These are phyloP conservation scores for Iodosphaeria phyllophila DNA, from an alignment of 2,329 filamentous ascomycete species.

Conservation along the genomic window DNA sequence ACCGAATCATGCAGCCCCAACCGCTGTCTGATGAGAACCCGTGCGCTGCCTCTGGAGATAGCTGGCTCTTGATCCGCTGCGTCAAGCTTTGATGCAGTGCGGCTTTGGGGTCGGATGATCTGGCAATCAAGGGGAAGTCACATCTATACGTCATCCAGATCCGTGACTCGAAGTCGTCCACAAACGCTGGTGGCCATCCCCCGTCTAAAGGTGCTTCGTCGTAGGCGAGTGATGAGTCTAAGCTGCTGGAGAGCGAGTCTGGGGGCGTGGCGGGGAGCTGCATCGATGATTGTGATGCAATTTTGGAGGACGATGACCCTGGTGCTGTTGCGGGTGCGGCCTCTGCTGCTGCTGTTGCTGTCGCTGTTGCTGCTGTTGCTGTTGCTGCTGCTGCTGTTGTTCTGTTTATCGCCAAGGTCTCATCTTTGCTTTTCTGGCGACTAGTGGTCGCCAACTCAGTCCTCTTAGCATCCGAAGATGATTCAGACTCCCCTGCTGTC, in stretches of 20 bases:
- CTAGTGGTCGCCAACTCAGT: too few relatives aligned
- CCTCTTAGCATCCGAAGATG: too few relatives aligned
- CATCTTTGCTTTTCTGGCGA: too few relatives aligned
- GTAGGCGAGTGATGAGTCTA: conserved; percentile 31
- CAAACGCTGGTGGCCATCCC: conserved; percentile 70
- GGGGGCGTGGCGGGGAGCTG: conserved; percentile 24
- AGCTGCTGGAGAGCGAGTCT: conserved; percentile 29
- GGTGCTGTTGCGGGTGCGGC: too few relatives aligned
- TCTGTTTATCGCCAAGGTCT: too few relatives aligned
- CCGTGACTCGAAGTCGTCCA: conserved; percentile 82
- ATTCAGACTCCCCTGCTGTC: too few relatives aligned
- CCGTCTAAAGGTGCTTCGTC: conserved; percentile 24
- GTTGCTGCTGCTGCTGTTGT: background rate
- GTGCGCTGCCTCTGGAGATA: conserved; percentile 56
- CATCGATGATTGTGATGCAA: conserved; percentile 5
- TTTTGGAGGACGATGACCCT: conserved; percentile 4
- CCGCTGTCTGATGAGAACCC: conserved; percentile 88
- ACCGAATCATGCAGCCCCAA: conserved; percentile 98
- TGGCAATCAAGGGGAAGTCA: conserved; percentile 66
- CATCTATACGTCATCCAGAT: conserved; percentile 96
- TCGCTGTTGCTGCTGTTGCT: background rate
- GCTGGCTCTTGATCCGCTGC: conserved; percentile 64
- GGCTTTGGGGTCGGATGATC: conserved; percentile 57
- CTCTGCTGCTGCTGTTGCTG: background rate
- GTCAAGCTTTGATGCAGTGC: conserved; percentile 57